Conservation (phyloP, 2,329 filamentous ascomycete species). For the Exophiala sp. region DNA sequence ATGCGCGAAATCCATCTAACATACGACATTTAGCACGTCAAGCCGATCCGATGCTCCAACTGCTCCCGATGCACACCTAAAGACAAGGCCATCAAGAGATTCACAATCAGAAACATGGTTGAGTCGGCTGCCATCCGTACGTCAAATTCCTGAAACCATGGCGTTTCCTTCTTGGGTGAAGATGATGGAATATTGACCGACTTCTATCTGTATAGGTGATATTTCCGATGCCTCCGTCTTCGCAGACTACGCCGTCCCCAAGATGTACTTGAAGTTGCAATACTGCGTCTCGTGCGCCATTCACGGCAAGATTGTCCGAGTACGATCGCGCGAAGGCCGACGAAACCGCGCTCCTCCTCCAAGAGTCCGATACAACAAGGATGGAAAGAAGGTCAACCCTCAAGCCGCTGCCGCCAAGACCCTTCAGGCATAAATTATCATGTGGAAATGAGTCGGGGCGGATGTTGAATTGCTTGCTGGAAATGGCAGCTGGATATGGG, state of each 20-base stretch:
- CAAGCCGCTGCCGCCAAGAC: slow-evolving; percentile 67
- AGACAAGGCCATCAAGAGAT: slow-evolving; percentile 99
- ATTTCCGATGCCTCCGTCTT: slow-evolving; percentile 99
- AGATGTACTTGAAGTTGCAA: slow-evolving; percentile 99
- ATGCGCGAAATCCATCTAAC: not conserved
- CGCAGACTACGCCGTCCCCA: slow-evolving; percentile 97
- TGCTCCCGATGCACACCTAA: slow-evolving; percentile 91
- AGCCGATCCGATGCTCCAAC: slow-evolving; percentile 94
- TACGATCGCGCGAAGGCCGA: slow-evolving; percentile 92
- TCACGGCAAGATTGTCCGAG: slow-evolving; percentile 99
- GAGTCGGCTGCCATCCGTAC: slow-evolving; percentile 99
- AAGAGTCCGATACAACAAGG: slow-evolving; percentile 99
- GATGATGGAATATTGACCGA: slow-evolving; percentile 1
- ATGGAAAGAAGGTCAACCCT: slow-evolving; percentile 98
- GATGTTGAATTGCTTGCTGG: not conserved
- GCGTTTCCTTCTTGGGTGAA: not conserved
- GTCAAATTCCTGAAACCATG: slow-evolving; percentile 42
- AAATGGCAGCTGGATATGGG: not conserved
- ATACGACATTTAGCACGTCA: slow-evolving; percentile 72
- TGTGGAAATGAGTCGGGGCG: not conserved
- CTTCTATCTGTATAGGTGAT: slow-evolving; percentile 67
- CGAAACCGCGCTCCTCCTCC: slow-evolving; percentile 98
- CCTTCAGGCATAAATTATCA: slow-evolving; percentile 33
- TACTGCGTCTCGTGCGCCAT: slow-evolving; percentile 99
- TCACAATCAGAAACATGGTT: slow-evolving; percentile 99